Evolutionary conservation across 2,329 filamentous ascomycete genomes (phyloP), one percentile per base, ranked within the genome.

Genomic region (Neofusicoccum sp.): DNA sequence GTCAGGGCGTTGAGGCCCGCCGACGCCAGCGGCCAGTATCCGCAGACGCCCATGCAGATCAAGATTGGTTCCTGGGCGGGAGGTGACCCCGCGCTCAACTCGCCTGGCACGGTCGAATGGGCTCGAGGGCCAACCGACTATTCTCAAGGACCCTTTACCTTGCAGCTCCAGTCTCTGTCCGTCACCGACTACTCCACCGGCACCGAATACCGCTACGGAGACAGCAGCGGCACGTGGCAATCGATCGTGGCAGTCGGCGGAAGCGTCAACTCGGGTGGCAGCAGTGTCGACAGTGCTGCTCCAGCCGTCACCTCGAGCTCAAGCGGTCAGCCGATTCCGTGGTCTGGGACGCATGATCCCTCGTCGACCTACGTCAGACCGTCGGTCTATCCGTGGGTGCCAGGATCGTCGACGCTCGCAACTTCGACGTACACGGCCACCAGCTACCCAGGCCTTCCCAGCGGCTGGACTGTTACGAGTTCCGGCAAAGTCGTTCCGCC

Each of bases 121-220:
- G 90, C 95, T 61, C 85, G 89, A 60, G 95, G 95, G 12, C 83
- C 85, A 51, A 96, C 91, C 51, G 86, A 97, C 77, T 99, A 95
- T 78, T 82, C 83, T 61, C 71, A 87, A 64, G 93, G 90, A 0
- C 95, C 95, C 1, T 99, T 89, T 78, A 86, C 82, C 65, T 98
- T 98, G 93, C 79, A 84, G 58, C 87, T 98, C 71, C 84, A 89
- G 75, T 89, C 84, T 31, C 76, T 97, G 67, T 80, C 83, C 59
- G 85, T 96, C 43, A 88, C 87, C 56, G 95, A 99, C 79, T 99
- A 98, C 79, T 97, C 93, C 24, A 97, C 93, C 1, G 95, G 95
- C 58, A 88, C 84, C 16, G 80, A 89, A 64, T 99, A 99, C 80
- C 81, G 79, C 61, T 99, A 98, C 78, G 84, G 84, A 66, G 90